These are phyloP conservation scores for Pyrenula aspistea DNA, from an alignment of 495 filamentous ascomycete species.

Conservation along the genomic window DNA sequence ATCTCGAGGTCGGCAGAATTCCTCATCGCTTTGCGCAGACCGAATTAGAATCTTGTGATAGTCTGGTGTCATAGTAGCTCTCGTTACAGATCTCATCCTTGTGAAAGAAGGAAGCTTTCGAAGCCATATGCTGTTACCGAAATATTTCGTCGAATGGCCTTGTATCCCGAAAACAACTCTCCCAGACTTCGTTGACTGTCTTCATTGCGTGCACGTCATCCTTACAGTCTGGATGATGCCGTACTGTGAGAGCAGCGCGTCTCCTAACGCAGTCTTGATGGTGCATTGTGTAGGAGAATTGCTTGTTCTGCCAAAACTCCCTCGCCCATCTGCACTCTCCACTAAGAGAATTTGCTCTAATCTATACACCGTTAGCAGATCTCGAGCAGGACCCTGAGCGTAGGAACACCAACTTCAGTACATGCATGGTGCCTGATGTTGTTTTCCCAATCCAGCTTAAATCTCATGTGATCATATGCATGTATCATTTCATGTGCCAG, in stretches of 20 bases:
- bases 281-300: constrained; percentile 82
- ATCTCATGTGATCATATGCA: constrained; percentile 86
- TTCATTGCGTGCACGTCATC: constrained; percentile 78
- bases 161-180: constrained; percentile 89
- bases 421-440: constrained; percentile 84
- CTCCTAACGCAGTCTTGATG: constrained; percentile 84
- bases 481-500: constrained; percentile 97
- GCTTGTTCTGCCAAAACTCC: constrained; percentile 69
- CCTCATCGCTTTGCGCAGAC: too few relatives aligned
- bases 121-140: constrained; percentile 37
- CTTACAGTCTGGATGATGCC: constrained; percentile 62
- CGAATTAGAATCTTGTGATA: too few relatives aligned
- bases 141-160: constrained; percentile 96
- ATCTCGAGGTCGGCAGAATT: too few relatives aligned
- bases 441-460: constrained; percentile 71
- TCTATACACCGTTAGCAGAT: constrained; percentile 33
- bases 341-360: constrained; percentile 80
- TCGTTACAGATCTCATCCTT: constrained; percentile 3
- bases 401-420: constrained; percentile 56
- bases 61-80: too few relatives aligned
- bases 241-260: constrained; percentile 65
- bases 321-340: constrained; percentile 88
- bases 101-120: background rate
- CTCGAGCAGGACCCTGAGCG: background rate
- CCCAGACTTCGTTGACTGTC: constrained; percentile 93